phyloP scores from a whole-genome alignment of 441 rosid species.

The Pelargonium fulgidum region DNA sequence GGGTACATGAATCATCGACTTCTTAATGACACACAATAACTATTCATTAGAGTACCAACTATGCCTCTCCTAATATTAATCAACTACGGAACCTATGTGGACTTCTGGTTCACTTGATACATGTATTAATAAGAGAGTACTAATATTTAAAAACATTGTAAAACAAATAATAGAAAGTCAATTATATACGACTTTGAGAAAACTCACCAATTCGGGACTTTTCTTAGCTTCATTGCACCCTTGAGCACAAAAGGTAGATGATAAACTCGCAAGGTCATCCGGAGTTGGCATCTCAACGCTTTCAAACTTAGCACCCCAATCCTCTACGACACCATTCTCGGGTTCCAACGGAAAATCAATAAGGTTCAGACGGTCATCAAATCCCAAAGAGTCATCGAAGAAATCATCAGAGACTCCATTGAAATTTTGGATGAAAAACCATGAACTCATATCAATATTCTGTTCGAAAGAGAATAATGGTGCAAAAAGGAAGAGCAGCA shows the following conservation, averaged over 20 bases:
- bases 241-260: neutral
- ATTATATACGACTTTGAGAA: neutral
- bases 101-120: too few relatives aligned
- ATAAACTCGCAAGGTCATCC: neutral
- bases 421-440: neutral
- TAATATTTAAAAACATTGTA: neutral
- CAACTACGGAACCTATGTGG: too few relatives aligned
- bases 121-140: neutral
- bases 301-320: neutral
- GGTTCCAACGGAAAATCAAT: conserved; percentile 3
- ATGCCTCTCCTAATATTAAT: too few relatives aligned
- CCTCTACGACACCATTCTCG: neutral
- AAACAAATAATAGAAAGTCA: neutral
- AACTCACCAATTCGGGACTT: neutral
- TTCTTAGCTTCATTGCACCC: neutral
- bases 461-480: neutral
- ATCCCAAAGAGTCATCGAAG: neutral
- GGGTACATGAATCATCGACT: too few relatives aligned
- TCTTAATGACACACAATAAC: too few relatives aligned
- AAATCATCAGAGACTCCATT: neutral
- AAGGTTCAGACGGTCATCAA: neutral
- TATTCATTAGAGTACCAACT: too few relatives aligned
- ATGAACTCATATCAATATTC: neutral
- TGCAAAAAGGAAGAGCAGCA: neutral
- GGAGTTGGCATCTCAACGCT: neutral